phyloP scores from a whole-genome alignment of 2,329 filamentous ascomycete genomes.

The Herpotrichia juniperi region DNA sequence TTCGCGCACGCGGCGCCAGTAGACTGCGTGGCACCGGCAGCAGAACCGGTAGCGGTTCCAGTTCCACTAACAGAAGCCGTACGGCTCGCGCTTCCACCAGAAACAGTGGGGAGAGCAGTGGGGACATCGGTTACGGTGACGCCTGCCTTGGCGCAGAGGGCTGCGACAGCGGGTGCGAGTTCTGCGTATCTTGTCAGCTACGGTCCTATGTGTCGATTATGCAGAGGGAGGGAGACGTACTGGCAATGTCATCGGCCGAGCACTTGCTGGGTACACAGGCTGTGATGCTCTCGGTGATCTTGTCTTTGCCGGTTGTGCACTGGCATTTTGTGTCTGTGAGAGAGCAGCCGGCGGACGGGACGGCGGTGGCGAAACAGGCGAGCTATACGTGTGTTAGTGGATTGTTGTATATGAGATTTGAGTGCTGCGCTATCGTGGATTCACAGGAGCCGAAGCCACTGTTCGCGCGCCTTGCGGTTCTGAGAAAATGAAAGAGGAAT shows the following conservation, averaged over 20 bases:
- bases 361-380: conserved; percentile 55
- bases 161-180: conserved; percentile 27
- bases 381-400: not conserved
- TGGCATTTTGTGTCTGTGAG: conserved; percentile 58
- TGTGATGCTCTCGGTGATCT: conserved; percentile 47
- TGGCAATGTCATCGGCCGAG: conserved; percentile 42
- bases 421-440: no score
- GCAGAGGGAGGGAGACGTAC: conserved; percentile 36
- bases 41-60: conserved; percentile 8
- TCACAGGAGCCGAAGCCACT: no score
- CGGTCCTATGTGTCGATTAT: no score
- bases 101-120: conserved; percentile 16
- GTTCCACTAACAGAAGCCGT: conserved; percentile 1
- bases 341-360: conserved; percentile 55
- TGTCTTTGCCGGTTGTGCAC: conserved; percentile 52
- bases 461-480: no score
- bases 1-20: conserved; percentile 27
- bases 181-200: conserved; percentile 21
- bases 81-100: conserved; percentile 1
- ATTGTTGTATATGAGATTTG: not conserved
- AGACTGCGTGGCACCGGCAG: not conserved
- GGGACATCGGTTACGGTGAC: conserved; percentile 29
- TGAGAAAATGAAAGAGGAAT: not conserved
- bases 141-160: conserved; percentile 36
- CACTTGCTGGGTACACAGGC: conserved; percentile 48